Evolutionary conservation across 139 green algal genomes (phyloP), one percentile per base, ranked within the genome.

Genomic region (Chlorella sp.): DNA sequence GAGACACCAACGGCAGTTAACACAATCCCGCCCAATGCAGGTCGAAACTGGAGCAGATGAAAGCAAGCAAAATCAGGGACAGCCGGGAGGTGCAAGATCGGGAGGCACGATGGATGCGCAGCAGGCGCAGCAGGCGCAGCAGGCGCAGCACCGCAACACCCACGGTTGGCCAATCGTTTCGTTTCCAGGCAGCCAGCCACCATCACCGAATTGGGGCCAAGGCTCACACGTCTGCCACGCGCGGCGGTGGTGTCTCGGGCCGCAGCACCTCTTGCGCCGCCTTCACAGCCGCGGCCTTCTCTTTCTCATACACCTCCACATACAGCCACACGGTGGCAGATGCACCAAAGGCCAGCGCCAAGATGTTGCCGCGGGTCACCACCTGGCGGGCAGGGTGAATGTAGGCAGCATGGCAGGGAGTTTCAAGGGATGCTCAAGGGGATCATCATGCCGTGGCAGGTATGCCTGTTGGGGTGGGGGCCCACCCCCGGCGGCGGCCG

Each of bases 241-340:
- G 78, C 22, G 39, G 22, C 28, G 78, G 78, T 39, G 36, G 39
- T 39, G 39, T 40, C 78, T 83, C 39, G 18, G 39, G 78, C 78
- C 39, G 39, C 26, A n/a, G 42, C 24, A 83, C 39, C 39, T 83
- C 39, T 39, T 83, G 28, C 3, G 79, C 79, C 12, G 42, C 79
- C 42, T 24, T 24, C 34, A 28, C 61, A 37, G 37, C 32, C 83
- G 24, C 30, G 11, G 22, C 61, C 24, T 77, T 57, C 24, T 48
- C 37, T 36, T 81, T 30, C 39, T 88, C 68, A 40, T 81, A 80
- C 11, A 66, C 19, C 39, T 42, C 16, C 32, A 81, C 68, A 15
- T 81, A 88, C 24, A 88, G 14, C 84, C 84, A 88, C 28, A 88
- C 71, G 18, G 71, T 80, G 26, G 37, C 40, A 9, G 84, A 48